These are phyloP conservation scores for Haplosporangium sp. DNA, from an alignment of 371 early-diverging fungal species.

Conservation along the genomic window DNA sequence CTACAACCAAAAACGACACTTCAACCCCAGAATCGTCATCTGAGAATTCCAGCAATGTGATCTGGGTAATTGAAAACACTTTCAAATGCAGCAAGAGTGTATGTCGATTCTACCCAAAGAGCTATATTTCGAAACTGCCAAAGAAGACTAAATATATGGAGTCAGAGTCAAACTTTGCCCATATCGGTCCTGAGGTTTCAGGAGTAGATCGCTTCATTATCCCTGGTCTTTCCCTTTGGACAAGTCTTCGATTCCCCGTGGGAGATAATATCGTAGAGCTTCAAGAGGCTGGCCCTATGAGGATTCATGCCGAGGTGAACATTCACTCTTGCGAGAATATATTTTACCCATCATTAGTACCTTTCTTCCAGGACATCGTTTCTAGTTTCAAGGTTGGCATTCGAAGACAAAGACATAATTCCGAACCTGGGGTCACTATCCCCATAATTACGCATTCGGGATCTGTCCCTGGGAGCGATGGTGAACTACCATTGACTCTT, in stretches of 20 bases:
- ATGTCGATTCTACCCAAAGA: slow-evolving; percentile 68
- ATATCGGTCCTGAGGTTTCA: slow-evolving; percentile 46
- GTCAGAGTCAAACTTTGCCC: slow-evolving; percentile 45
- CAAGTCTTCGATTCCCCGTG: slow-evolving; percentile 71
- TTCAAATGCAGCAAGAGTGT: slow-evolving; percentile 57
- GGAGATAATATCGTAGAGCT: slow-evolving; percentile 60
- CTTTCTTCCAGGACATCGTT: slow-evolving; percentile 77
- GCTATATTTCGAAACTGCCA: slow-evolving; percentile 47
- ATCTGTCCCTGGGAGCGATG: slow-evolving; percentile 45
- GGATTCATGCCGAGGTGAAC: slow-evolving; percentile 74
- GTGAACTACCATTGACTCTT: slow-evolving; percentile 52
- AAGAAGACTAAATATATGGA: slow-evolving; percentile 46
- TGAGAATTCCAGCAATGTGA: slow-evolving; percentile 23
- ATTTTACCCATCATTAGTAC: slow-evolving; percentile 80
- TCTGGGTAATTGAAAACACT: slow-evolving; percentile 54
- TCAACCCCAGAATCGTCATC: slow-evolving; percentile 20
- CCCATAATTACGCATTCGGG: slow-evolving; percentile 11
- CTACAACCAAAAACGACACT: neutral
- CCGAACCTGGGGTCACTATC: slow-evolving; percentile 15
- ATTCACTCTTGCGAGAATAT: slow-evolving; percentile 84
- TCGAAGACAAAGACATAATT: slow-evolving; percentile 54
- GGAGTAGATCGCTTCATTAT: slow-evolving; percentile 71
- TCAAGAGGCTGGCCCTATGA: slow-evolving; percentile 58
- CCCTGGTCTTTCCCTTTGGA: slow-evolving; percentile 76
- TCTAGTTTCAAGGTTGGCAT: slow-evolving; percentile 76